Percentiles rank a stretch among this genome's conserved stretches.
Evolutionary conservation across 2,329 filamentous ascomycete genomes (phyloP).

Genomic region (Monilinia vaccinii-corymbosi): DNA sequence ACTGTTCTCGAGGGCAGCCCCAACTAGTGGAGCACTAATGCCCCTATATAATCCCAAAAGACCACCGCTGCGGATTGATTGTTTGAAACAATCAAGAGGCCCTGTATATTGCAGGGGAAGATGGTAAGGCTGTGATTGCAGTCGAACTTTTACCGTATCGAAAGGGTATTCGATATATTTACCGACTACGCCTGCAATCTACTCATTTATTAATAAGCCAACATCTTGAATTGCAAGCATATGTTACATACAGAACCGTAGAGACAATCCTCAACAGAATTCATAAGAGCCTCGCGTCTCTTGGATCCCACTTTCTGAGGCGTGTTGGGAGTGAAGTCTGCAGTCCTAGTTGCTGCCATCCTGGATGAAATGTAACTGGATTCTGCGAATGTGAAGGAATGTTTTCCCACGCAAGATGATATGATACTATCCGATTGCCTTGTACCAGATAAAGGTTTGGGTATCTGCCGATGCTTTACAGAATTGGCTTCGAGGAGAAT

Average conservation of each 20-base stretch:
- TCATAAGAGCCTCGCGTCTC: slow-evolving; percentile 24
- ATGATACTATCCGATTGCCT: background rate
- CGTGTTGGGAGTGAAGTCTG: slow-evolving; percentile 16
- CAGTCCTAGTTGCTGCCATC: slow-evolving; percentile 22
- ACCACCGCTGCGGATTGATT: slow-evolving; percentile 75
- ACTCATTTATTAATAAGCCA: slow-evolving; percentile 13
- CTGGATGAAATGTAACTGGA: background rate
- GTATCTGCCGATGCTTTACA: background rate
- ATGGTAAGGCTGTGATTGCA: slow-evolving; percentile 89
- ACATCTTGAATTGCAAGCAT: background rate
- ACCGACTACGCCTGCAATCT: slow-evolving; percentile 77
- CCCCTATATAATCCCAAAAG: slow-evolving; percentile 71
- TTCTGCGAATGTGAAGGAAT: slow-evolving; percentile 6
- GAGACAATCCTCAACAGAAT: slow-evolving; percentile 75
- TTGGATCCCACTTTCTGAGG: slow-evolving; percentile 14
- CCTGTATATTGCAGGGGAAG: slow-evolving; percentile 75
- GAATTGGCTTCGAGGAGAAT: background rate
- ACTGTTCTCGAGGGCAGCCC: slow-evolving; percentile 86
- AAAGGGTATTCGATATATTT: slow-evolving; percentile 99
- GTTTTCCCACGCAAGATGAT: background rate
- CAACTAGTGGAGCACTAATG: slow-evolving; percentile 82
- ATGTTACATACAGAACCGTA: slow-evolving; percentile 66
- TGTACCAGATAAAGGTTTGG: background rate
- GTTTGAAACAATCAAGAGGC: slow-evolving; percentile 85
- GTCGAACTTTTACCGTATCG: slow-evolving; percentile 93